Conservation (phyloP, 2,329 filamentous ascomycete genomes). For the Arthrobotrys entomopaga region DNA sequence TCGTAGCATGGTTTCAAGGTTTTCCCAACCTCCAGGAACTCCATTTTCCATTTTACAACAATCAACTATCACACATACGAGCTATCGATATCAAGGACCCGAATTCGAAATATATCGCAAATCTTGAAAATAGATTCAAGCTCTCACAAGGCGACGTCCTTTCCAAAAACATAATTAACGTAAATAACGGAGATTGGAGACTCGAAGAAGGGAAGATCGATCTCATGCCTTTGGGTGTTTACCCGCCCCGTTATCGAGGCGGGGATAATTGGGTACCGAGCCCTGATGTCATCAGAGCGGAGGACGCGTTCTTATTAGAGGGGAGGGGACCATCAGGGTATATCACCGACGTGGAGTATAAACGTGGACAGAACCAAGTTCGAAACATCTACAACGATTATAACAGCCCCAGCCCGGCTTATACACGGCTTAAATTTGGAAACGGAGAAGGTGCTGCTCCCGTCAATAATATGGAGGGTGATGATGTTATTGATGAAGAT, state of each 20-base stretch:
- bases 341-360: constrained; percentile 11
- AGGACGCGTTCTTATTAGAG: neutral
- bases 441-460: neutral
- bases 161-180: neutral
- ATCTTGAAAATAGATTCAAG: neutral
- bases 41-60: neutral
- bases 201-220: neutral
- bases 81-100: neutral
- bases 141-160: neutral
- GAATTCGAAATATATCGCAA: neutral
- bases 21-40: neutral
- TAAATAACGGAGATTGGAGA: neutral
- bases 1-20: constrained; percentile 1
- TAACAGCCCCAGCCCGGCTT: constrained; percentile 2
- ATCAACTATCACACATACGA: neutral
- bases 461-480: no score
- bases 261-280: constrained; percentile 7
- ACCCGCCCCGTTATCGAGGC: constrained; percentile 4
- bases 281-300: neutral
- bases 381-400: constrained; percentile 1
- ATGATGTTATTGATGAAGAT: neutral
- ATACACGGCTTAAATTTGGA: neutral
- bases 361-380: constrained; percentile 4
- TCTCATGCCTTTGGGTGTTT: neutral
- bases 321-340: constrained; percentile 1